Percentiles rank a stretch among this genome's conserved stretches.
These are phyloP conservation scores for Gyromitra esculenta DNA, from an alignment of 2,329 filamentous ascomycete genomes.

Conservation along the genomic window DNA sequence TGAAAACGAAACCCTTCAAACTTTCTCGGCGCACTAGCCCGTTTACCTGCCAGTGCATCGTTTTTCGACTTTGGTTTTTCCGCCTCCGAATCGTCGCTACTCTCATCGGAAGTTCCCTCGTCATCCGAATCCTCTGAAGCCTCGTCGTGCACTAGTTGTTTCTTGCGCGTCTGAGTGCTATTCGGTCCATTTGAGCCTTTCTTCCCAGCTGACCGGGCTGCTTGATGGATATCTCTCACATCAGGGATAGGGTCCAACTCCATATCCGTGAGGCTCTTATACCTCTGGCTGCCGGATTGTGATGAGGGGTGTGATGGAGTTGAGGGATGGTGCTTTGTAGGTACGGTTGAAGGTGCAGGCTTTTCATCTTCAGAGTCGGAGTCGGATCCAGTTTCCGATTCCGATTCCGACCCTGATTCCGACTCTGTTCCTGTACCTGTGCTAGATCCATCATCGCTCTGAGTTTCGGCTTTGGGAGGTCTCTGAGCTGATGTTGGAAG, in stretches of 20 bases:
- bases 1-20: conserved; percentile 25
- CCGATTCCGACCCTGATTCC: conserved; percentile 21
- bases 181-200: background rate
- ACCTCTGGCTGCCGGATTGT: conserved; percentile 18
- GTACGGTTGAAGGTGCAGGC: background rate
- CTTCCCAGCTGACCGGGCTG: conserved; percentile 1
- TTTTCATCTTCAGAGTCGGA: conserved; percentile 25
- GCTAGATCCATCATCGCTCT: background rate
- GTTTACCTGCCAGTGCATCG: conserved; percentile 34
- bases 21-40: conserved; percentile 21
- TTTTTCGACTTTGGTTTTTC: conserved; percentile 9
- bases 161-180: background rate
- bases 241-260: conserved; percentile 47
- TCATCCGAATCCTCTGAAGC: conserved; percentile 14
- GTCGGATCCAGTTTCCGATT: conserved; percentile 23
- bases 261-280: conserved; percentile 44
- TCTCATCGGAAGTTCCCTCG: conserved; percentile 6
- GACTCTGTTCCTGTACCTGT: conserved; percentile 19
- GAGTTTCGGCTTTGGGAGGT: background rate
- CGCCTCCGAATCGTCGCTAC: conserved; percentile 14
- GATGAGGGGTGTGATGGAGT: background rate
- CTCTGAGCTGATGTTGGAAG: conserved; percentile 34
- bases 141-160: background rate
- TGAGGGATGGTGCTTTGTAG: background rate
- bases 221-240: conserved; percentile 40